A percentile compares a stretch with the other conserved stretches of the same genome.
Conservation (phyloP, 2,329 filamentous ascomycete species). For the Pestalotiopsis sp. region DNA sequence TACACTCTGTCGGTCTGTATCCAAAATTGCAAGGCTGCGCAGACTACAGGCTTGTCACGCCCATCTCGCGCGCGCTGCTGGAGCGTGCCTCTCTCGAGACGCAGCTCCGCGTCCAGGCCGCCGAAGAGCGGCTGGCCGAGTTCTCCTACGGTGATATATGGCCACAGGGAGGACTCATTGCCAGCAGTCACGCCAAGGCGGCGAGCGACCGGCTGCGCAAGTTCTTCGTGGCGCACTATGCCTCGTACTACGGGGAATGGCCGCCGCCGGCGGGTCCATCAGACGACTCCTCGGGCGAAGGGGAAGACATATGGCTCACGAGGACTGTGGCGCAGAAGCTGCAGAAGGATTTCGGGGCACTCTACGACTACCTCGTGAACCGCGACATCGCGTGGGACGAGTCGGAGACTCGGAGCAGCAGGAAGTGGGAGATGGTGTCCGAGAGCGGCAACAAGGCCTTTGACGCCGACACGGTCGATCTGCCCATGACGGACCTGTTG, state of each 20-base stretch:
- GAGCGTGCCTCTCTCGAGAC: conserved; percentile 64
- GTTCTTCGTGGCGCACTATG: conserved; percentile 64
- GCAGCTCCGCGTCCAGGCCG: conserved; percentile 63
- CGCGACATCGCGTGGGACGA: conserved; percentile 68
- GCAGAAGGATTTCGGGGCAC: conserved; percentile 67
- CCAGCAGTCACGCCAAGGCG: conserved; percentile 45
- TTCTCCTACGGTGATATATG: conserved; percentile 68
- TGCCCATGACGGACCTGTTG: conserved; percentile 69
- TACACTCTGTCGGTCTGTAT: conserved; percentile 69
- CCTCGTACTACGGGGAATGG: conserved; percentile 61
- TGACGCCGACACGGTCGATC: conserved; percentile 51
- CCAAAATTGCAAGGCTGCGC: conserved; percentile 50
- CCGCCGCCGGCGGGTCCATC: conserved; percentile 46
- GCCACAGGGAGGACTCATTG: conserved; percentile 40
- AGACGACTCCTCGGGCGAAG: conserved; percentile 32
- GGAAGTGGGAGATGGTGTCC: conserved; percentile 67
- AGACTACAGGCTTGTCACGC: conserved; percentile 61
- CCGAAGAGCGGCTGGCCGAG: conserved; percentile 60
- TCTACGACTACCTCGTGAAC: conserved; percentile 74
- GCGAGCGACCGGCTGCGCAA: conserved; percentile 62
- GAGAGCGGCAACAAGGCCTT: conserved; percentile 47
- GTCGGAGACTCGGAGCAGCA: conserved; percentile 60
- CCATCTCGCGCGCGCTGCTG: conserved; percentile 64
- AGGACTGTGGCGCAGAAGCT: conserved; percentile 57
- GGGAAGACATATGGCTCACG: conserved; percentile 61